Conservation (phyloP, 108 stramenopile genomes). For the Fragilaria radians region DNA sequence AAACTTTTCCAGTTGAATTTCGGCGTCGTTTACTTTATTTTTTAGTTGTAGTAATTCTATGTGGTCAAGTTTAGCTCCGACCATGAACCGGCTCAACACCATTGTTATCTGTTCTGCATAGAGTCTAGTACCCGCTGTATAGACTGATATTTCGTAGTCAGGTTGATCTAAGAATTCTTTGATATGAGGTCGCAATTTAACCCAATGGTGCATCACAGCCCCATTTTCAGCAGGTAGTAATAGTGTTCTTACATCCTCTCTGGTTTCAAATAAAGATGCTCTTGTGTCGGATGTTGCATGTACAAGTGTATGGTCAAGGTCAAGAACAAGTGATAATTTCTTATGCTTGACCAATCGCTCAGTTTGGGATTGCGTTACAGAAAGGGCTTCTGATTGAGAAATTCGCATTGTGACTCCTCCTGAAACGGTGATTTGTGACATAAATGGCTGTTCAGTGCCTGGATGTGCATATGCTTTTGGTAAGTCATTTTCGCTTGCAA, state of each 20-base stretch:
- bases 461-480: not conserved
- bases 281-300: slow-evolving; percentile 80
- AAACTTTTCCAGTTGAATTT: slow-evolving; percentile 6
- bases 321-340: slow-evolving; percentile 71
- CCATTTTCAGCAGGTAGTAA: slow-evolving; percentile 45
- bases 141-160: slow-evolving; percentile 73
- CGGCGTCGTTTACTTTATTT: slow-evolving; percentile 24
- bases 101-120: slow-evolving; percentile 84
- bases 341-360: slow-evolving; percentile 34
- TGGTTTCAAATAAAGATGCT: slow-evolving; percentile 36
- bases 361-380: slow-evolving; percentile 42
- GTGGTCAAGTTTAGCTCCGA: slow-evolving; percentile 35
- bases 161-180: slow-evolving; percentile 55
- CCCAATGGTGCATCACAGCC: slow-evolving; percentile 50
- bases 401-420: slow-evolving; percentile 71
- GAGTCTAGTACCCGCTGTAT: slow-evolving; percentile 83
- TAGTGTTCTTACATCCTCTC: slow-evolving; percentile 61
- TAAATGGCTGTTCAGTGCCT: slow-evolving; percentile 7
- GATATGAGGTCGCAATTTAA: slow-evolving; percentile 78
- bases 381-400: slow-evolving; percentile 50
- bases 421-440: slow-evolving; percentile 62
- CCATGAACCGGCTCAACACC: slow-evolving; percentile 65
- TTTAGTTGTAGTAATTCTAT: slow-evolving; percentile 31
- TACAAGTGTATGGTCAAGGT: slow-evolving; percentile 84
- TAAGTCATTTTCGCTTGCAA: slow-evolving; percentile 4